Evolutionary conservation across 371 early-diverging fungal genomes (phyloP).

Genomic region (Amoeboaphelidium protococcarum): DNA sequence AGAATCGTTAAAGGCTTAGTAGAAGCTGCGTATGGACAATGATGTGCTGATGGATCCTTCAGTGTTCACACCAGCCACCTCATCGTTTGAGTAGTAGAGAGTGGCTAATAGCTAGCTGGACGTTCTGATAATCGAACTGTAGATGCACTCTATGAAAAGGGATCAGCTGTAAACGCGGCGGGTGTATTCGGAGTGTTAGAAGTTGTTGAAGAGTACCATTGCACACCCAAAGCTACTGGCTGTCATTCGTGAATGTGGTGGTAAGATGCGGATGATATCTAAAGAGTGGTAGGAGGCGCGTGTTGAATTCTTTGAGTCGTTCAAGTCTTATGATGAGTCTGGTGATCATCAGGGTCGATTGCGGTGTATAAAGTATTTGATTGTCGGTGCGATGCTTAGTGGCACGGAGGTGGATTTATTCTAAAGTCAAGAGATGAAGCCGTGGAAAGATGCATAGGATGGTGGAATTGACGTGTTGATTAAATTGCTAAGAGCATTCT

Average conservation of each 20-base stretch:
- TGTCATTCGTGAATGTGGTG: slow-evolving; percentile 83
- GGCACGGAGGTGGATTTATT: slow-evolving; percentile 82
- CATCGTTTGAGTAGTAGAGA: slow-evolving; percentile 38
- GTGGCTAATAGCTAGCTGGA: slow-evolving; percentile 38
- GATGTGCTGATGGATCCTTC: slow-evolving; percentile 66
- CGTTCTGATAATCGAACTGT: slow-evolving; percentile 34
- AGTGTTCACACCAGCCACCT: slow-evolving; percentile 36
- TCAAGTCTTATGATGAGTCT: slow-evolving; percentile 89
- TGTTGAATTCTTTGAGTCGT: slow-evolving; percentile 80
- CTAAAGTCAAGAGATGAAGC: slow-evolving; percentile 85
- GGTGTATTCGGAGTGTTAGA: slow-evolving; percentile 56
- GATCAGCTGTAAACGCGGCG: slow-evolving; percentile 64
- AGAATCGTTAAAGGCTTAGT: too few relatives aligned
- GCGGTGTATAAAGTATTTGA: slow-evolving; percentile 74
- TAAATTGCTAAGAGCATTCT: too few relatives aligned
- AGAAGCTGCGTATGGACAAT: slow-evolving; percentile 64
- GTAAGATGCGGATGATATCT: slow-evolving; percentile 90
- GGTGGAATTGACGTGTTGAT: too few relatives aligned
- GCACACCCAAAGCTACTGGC: slow-evolving; percentile 66
- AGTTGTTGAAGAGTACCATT: slow-evolving; percentile 71
- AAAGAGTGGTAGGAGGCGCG: slow-evolving; percentile 77
- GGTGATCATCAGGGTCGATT: slow-evolving; percentile 75
- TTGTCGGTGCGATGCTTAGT: slow-evolving; percentile 77
- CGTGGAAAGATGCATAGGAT: slow-evolving; percentile 14
- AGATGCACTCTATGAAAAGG: slow-evolving; percentile 66